phyloP scores from a whole-genome alignment of 2,329 filamentous ascomycete species.

The Didymella exigua region DNA sequence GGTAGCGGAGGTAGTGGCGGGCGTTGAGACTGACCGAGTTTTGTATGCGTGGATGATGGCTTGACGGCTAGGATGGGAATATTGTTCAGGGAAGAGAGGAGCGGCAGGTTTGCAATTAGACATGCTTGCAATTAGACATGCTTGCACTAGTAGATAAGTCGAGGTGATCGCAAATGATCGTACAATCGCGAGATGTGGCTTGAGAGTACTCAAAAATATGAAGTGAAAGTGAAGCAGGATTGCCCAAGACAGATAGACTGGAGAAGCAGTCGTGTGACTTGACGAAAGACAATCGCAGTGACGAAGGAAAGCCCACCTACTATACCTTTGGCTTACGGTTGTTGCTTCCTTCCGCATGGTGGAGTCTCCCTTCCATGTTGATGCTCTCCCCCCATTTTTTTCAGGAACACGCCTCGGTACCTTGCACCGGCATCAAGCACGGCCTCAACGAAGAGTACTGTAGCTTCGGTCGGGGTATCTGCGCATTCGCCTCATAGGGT shows the following conservation, averaged over 20 bases:
- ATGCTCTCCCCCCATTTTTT: neutral
- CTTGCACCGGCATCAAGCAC: neutral
- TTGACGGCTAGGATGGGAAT: neutral
- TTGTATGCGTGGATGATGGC: neutral
- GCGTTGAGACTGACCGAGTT: neutral
- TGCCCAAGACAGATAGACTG: neutral
- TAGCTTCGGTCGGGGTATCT: conserved; percentile 2
- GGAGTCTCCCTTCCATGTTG: neutral
- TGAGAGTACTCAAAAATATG: neutral
- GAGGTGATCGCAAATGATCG: neutral
- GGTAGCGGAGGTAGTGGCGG: neutral
- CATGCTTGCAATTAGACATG: neutral
- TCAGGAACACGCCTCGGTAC: neutral
- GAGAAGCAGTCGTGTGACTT: neutral
- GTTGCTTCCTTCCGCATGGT: neutral
- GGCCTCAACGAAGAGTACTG: conserved; percentile 8
- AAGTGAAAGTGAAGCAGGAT: neutral
- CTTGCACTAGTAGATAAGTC: neutral
- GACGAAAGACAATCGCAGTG: neutral
- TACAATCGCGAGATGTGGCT: neutral
- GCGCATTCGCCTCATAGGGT: conserved; percentile 3
- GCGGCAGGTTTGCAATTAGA: neutral
- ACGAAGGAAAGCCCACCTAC: neutral
- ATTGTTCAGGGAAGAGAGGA: neutral
- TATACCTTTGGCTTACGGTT: neutral